Evolutionary conservation across 2,329 filamentous ascomycete genomes (phyloP).

Genomic region (Ascochyta viciae-villosae): DNA sequence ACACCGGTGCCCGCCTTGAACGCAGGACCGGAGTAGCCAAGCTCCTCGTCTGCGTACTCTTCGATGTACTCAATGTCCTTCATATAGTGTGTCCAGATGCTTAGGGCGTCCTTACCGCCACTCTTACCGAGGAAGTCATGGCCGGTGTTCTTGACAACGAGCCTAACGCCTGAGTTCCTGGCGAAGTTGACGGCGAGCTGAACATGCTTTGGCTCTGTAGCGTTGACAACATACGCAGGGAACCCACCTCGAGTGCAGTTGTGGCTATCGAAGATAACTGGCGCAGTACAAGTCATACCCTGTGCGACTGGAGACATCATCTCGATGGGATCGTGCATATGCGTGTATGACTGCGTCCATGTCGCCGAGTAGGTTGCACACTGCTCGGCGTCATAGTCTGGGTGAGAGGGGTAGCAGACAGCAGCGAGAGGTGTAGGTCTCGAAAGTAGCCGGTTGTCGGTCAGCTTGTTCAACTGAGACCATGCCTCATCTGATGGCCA

Average conservation of each 20-base stretch:
- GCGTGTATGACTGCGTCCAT: conserved; percentile 44
- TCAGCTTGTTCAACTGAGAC: conserved; percentile 54
- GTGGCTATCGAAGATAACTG: conserved; percentile 42
- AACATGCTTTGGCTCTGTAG: conserved; percentile 45
- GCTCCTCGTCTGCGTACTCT: conserved; percentile 39
- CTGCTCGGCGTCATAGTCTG: conserved; percentile 37
- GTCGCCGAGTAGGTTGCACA: conserved; percentile 39
- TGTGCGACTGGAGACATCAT: conserved; percentile 49
- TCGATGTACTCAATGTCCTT: conserved; percentile 46
- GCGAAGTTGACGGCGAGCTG: conserved; percentile 49
- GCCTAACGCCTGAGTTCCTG: conserved; percentile 40
- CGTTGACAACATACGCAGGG: conserved; percentile 47
- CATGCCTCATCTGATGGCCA: conserved; percentile 60
- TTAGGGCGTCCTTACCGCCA: conserved; percentile 43
- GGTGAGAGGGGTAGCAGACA: conserved; percentile 41
- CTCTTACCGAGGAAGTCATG: conserved; percentile 48
- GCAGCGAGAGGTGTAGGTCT: conserved; percentile 40
- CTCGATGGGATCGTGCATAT: conserved; percentile 46
- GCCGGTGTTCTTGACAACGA: conserved; percentile 47
- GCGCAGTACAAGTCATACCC: conserved; percentile 47
- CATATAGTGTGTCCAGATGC: conserved; percentile 49
- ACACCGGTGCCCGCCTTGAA: conserved; percentile 65
- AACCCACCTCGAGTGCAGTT: conserved; percentile 48
- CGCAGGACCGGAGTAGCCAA: conserved; percentile 55
- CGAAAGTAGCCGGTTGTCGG: conserved; percentile 36